phyloP scores from a whole-genome alignment of 352 stramenopile genomes.

The Phytophthora multivora region DNA sequence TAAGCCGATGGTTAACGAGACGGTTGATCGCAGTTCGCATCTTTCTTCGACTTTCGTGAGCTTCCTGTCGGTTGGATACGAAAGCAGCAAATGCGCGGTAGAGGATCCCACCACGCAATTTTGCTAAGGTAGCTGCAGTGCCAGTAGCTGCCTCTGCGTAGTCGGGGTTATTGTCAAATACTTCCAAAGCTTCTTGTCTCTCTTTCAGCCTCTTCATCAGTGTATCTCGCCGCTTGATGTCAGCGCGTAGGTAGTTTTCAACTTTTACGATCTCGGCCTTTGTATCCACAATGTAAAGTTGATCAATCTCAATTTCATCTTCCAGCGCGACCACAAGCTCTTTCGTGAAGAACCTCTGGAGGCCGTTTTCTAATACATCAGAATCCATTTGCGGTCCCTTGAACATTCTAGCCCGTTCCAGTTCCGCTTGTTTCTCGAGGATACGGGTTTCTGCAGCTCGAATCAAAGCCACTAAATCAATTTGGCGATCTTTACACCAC shows the following conservation, averaged over 20 bases:
- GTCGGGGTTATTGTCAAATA: constrained; percentile 53
- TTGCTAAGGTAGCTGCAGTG: constrained; percentile 33
- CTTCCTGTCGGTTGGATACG: constrained; percentile 44
- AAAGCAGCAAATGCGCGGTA: constrained; percentile 61
- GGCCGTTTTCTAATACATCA: constrained; percentile 69
- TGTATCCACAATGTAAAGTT: constrained; percentile 83
- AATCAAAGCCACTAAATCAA: constrained; percentile 77
- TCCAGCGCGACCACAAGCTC: constrained; percentile 72
- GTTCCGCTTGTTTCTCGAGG: constrained; percentile 79
- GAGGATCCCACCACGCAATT: constrained; percentile 45
- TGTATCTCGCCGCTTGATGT: constrained; percentile 43
- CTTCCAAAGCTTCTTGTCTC: constrained; percentile 44
- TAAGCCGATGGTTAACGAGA: constrained; percentile 32
- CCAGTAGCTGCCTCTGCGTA: constrained; percentile 12
- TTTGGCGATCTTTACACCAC: constrained; percentile 71
- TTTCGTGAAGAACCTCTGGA: constrained; percentile 81
- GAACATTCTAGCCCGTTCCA: constrained; percentile 76
- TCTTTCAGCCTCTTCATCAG: constrained; percentile 44
- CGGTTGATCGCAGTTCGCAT: constrained; percentile 34
- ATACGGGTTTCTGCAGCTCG: constrained; percentile 67
- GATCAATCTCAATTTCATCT: constrained; percentile 85
- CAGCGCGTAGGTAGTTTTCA: constrained; percentile 74
- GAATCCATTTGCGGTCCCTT: constrained; percentile 78
- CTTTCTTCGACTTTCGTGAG: constrained; percentile 42
- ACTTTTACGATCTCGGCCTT: constrained; percentile 75